Percentiles rank a stretch among this genome's conserved stretches.
phyloP scores from a whole-genome alignment of 1,139 yeast species.

The Candida buenavistaensis region DNA sequence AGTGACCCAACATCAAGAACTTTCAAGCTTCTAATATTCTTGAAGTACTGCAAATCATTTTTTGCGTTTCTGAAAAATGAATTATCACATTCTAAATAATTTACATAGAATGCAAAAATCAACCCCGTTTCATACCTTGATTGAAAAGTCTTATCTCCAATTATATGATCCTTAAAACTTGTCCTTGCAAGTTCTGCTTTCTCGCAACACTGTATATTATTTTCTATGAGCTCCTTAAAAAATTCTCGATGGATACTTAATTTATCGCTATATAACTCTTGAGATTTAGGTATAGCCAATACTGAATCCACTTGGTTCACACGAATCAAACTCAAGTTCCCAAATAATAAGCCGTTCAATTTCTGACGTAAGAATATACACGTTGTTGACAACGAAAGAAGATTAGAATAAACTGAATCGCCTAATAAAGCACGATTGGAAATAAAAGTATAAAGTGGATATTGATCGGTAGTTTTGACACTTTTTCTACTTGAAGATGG shows the following conservation, averaged over 20 bases:
- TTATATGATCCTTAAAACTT: slow-evolving; percentile 14
- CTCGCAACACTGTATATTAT: slow-evolving; percentile 20
- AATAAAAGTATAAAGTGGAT: slow-evolving; percentile 15
- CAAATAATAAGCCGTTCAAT: slow-evolving; percentile 24
- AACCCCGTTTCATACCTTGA: slow-evolving; percentile 21
- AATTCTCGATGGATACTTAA: slow-evolving; percentile 23
- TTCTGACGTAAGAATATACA: slow-evolving; percentile 23
- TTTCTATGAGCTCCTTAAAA: slow-evolving; percentile 22
- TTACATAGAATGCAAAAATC: slow-evolving; percentile 22
- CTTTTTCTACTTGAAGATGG: neutral
- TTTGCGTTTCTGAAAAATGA: slow-evolving; percentile 14
- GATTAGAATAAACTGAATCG: slow-evolving; percentile 12
- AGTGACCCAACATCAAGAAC: slow-evolving; percentile 19
- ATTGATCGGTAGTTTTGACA: slow-evolving; percentile 1
- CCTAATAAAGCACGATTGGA: slow-evolving; percentile 16
- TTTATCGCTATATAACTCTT: slow-evolving; percentile 24
- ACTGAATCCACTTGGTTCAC: slow-evolving; percentile 31
- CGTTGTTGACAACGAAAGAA: slow-evolving; percentile 27
- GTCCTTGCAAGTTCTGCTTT: slow-evolving; percentile 22
- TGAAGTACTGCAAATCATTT: slow-evolving; percentile 20
- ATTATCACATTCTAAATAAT: slow-evolving; percentile 29
- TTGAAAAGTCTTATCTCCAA: slow-evolving; percentile 17
- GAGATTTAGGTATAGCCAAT: slow-evolving; percentile 22
- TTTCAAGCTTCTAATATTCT: slow-evolving; percentile 20
- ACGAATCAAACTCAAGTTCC: slow-evolving; percentile 26